Evolutionary conservation across 2,329 filamentous ascomycete species (phyloP).

Genomic region (Karstenula rhodostoma): DNA sequence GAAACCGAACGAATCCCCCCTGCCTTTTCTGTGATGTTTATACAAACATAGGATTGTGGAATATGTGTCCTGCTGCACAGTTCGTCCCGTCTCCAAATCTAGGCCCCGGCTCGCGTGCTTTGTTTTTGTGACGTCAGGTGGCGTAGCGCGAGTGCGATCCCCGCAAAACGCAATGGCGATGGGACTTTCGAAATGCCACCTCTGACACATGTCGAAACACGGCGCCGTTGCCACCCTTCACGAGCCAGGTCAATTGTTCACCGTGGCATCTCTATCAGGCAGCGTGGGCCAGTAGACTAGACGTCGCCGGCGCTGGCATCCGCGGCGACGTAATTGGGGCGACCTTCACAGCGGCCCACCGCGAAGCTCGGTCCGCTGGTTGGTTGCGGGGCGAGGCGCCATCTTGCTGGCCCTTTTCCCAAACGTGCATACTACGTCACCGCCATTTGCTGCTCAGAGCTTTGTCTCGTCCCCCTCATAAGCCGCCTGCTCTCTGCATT

Average conservation of each 20-base stretch:
- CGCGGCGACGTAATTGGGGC: constrained; percentile 9
- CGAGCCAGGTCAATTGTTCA: background rate
- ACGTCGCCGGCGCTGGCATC: background rate
- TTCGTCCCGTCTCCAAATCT: constrained; percentile 12
- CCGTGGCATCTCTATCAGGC: background rate
- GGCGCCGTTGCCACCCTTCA: background rate
- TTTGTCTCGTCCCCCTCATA: constrained; percentile 36
- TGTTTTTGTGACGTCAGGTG: constrained; percentile 24
- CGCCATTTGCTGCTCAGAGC: constrained; percentile 21
- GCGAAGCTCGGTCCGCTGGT: constrained; percentile 21
- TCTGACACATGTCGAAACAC: background rate
- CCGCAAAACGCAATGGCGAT: constrained; percentile 35
- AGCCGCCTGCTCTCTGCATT: constrained; percentile 19
- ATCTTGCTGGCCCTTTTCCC: constrained; percentile 28
- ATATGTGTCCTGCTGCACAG: background rate
- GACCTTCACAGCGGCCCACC: constrained; percentile 2
- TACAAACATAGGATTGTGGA: background rate
- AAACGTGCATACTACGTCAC: constrained; percentile 45
- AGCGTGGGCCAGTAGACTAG: background rate
- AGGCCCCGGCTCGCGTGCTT: constrained; percentile 15
- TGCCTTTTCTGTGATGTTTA: too few species aligned
- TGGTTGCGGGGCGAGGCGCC: constrained; percentile 29
- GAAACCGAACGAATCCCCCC: too few species aligned
- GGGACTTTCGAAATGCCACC: constrained; percentile 35
- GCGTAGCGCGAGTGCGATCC: constrained; percentile 21